Conservation (phyloP, 495 filamentous ascomycete genomes). For the Lasiosphaeris hirsuta region DNA sequence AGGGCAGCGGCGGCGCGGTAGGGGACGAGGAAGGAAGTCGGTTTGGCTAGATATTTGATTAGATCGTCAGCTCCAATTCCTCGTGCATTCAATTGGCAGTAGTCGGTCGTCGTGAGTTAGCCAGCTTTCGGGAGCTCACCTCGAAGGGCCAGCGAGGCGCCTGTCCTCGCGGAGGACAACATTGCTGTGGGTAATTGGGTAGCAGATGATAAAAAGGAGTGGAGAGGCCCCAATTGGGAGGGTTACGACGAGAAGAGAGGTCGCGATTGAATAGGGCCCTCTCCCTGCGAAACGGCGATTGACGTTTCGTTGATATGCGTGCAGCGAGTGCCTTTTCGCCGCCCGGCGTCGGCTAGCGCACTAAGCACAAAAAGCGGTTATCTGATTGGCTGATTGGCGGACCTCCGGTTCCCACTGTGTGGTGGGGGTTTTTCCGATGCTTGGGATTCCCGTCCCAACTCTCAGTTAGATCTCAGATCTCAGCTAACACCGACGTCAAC, state of each 20-base stretch:
- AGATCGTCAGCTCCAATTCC: constrained; percentile 13
- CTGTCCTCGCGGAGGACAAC: constrained; percentile 61
- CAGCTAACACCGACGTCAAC: too few species aligned
- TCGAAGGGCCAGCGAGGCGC: constrained; percentile 66
- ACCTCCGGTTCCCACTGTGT: too few species aligned
- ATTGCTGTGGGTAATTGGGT: constrained; percentile 39
- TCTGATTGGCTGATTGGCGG: constrained; percentile 19
- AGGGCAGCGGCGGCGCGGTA: constrained; percentile 61
- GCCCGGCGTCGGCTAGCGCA: constrained; percentile 5
- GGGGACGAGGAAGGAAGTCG: constrained; percentile 56
- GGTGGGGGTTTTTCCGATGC: too few species aligned
- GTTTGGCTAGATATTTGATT: constrained; percentile 50
- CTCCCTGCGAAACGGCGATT: constrained; percentile 20
- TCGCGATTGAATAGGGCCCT: constrained; percentile 14
- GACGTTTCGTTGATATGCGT: constrained; percentile 19
- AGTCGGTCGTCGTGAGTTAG: neutral
- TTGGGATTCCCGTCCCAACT: too few species aligned
- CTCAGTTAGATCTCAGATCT: too few species aligned
- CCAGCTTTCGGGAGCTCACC: constrained; percentile 45
- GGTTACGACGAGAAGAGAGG: neutral
- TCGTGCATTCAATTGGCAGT: neutral
- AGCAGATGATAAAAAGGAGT: constrained; percentile 15
- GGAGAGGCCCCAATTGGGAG: constrained; percentile 22
- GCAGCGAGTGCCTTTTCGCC: constrained; percentile 33
- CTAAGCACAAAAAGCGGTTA: constrained; percentile 18